These are phyloP conservation scores for Paramecium primaurelia DNA, from an alignment of 73 alveolate genomes.

Conservation along the genomic window DNA sequence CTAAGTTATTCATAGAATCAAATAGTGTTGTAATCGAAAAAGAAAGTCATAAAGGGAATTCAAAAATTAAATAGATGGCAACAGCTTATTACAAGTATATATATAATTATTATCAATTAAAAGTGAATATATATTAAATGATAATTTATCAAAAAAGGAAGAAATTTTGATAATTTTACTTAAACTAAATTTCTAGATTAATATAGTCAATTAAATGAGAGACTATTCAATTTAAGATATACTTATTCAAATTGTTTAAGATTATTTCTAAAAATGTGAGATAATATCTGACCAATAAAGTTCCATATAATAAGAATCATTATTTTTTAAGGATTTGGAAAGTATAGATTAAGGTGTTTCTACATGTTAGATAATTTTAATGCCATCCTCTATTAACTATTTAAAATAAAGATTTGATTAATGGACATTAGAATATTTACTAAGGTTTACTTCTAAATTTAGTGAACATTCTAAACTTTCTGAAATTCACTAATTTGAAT, in stretches of 20 bases:
- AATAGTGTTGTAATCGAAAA: background rate
- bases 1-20: background rate
- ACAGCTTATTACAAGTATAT: background rate
- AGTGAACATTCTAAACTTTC: conserved; percentile 11
- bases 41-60: background rate
- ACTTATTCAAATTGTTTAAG: background rate
- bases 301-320: background rate
- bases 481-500: background rate
- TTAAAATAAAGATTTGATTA: background rate
- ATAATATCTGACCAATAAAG: background rate
- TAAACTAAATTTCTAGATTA: background rate
- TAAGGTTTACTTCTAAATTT: background rate
- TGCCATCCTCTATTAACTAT: background rate
- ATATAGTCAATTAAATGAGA: background rate
- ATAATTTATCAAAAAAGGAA: background rate
- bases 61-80: background rate
- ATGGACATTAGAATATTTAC: conserved; percentile 24
- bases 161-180: background rate
- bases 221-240: background rate
- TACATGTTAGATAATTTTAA: background rate
- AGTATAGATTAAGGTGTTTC: background rate
- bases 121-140: background rate
- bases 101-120: background rate
- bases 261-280: background rate
- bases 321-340: background rate